Evolutionary conservation across 352 stramenopile genomes (phyloP), one percentile per base, ranked within the genome.

Genomic region (Pythium apleroticum): DNA sequence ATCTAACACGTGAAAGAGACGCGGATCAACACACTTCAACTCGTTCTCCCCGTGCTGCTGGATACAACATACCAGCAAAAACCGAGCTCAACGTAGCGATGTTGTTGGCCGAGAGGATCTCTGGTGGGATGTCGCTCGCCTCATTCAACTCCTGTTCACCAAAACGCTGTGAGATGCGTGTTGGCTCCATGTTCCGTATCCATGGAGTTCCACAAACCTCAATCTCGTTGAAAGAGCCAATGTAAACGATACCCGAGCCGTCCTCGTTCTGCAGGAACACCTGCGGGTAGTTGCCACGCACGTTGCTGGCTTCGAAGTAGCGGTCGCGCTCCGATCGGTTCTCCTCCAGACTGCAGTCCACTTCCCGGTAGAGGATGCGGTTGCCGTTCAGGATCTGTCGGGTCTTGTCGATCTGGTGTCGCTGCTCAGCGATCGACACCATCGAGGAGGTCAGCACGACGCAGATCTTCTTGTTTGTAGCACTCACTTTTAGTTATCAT

Each of bases 131-230:
- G 71, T 95, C 86, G 60, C 78, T 84, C 77, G 93, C 78, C 71
- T 95, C 86, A 60, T 95, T 94, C 50, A 94, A 66, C 68, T 94
- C 69, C 86, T 94, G 49, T n/a, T n/a, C n/a, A n/a, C n/a, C n/a
- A n/a, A n/a, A n/a, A n/a, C n/a, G n/a, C n/a, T 57, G 30, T 59
- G 5, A 31, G 6, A 50, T 53, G 43, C n/a, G 8, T 28, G 7
- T 3, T 25, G 7, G 0, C 8, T 50, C 43, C 20, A 50, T 17
- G 11, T 28, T 24, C 43, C 2, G 4, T 6, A 25, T 3, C 19
- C 20, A 50, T 28, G 12, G 5, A 8, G 15, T 41, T 33, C 45
- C n/a, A 48, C 67, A 35, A 53, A 94, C 86, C 73, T 95, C 81
- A 31, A 95, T 87, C 70, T 90, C 75, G 35, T 87, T 84, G 66